These are phyloP conservation scores for Talaromyces piceae DNA, from an alignment of 2,329 filamentous ascomycete genomes.

Conservation along the genomic window DNA sequence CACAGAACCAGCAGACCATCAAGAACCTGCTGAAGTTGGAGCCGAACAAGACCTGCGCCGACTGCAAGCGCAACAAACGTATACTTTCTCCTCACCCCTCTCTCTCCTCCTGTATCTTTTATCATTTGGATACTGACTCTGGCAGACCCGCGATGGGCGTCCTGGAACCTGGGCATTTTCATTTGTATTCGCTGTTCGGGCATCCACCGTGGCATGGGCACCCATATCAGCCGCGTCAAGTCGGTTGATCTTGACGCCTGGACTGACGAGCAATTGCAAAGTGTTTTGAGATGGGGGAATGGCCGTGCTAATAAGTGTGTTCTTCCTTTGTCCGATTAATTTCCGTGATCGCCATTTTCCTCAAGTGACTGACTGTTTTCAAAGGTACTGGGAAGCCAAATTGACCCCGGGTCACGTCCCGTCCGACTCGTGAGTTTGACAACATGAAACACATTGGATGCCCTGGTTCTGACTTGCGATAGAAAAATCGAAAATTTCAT, in stretches of 20 bases:
- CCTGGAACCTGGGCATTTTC: constrained; percentile 97
- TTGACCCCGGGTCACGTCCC: constrained; percentile 83
- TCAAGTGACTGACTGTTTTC: too few relatives aligned
- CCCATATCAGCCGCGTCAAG: constrained; percentile 96
- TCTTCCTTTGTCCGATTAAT: too few relatives aligned
- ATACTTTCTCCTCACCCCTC: constrained; percentile 25
- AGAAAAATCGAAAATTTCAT: constrained; percentile 99
- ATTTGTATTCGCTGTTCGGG: constrained; percentile 97
- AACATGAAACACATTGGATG: too few relatives aligned
- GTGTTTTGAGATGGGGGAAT: constrained; percentile 92
- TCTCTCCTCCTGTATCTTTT: too few relatives aligned
- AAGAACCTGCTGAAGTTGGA: constrained; percentile 94
- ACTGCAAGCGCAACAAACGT: constrained; percentile 99
- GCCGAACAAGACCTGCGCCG: constrained; percentile 90
- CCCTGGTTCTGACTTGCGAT: constrained; percentile 9
- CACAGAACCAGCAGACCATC: constrained; percentile 87
- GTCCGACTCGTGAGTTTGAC: constrained; percentile 61
- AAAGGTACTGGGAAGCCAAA: constrained; percentile 92
- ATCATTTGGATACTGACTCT: constrained; percentile 9
- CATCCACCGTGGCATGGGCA: constrained; percentile 97
- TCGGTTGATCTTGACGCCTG: constrained; percentile 96
- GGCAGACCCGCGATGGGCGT: constrained; percentile 92
- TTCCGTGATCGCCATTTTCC: too few relatives aligned
- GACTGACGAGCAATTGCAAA: constrained; percentile 97
- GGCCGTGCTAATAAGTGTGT: constrained; percentile 82